Percentiles rank a stretch among this genome's conserved stretches.
Evolutionary conservation across 208 protist genomes (phyloP).

Genomic region (Vickermania spadyakhi): DNA sequence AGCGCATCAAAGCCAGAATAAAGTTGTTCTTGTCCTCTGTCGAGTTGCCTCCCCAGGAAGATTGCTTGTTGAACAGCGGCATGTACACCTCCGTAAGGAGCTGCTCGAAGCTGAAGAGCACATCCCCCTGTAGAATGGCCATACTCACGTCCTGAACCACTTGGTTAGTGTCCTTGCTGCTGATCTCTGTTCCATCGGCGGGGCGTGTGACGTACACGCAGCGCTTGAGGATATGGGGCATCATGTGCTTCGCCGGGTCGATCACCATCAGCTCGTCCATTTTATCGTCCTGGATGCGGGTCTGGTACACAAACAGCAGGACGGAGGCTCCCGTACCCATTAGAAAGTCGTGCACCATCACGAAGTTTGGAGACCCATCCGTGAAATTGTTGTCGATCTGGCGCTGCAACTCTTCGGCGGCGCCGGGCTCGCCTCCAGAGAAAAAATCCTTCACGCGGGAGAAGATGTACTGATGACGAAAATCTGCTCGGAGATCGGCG

Average conservation of each 20-base stretch:
- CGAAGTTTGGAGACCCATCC: constrained; percentile 78
- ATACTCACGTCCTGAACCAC: constrained; percentile 81
- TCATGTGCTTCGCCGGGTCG: constrained; percentile 43
- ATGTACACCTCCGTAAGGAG: constrained; percentile 89
- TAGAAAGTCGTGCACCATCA: constrained; percentile 82
- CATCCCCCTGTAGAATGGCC: constrained; percentile 74
- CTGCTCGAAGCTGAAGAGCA: constrained; percentile 80
- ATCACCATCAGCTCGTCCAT: constrained; percentile 67
- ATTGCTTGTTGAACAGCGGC: constrained; percentile 74
- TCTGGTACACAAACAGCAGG: constrained; percentile 85
- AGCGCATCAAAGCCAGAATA: constrained; percentile 74
- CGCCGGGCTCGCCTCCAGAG: constrained; percentile 49
- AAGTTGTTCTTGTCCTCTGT: constrained; percentile 73
- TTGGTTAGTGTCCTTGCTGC: constrained; percentile 57
- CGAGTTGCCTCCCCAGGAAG: constrained; percentile 87
- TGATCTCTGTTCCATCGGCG: constrained; percentile 49
- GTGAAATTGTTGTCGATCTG: constrained; percentile 70
- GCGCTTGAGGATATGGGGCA: constrained; percentile 57
- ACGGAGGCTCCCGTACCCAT: constrained; percentile 63
- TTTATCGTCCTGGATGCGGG: constrained; percentile 12
- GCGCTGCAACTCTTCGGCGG: constrained; percentile 41
- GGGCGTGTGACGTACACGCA: constrained; percentile 72
- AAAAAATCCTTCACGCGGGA: constrained; percentile 83
- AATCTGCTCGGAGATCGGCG: constrained; percentile 39
- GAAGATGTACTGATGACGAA: constrained; percentile 83